Evolutionary conservation across 768 basidiomycete species (phyloP).

Genomic region (Rhodocollybia butyracea): DNA sequence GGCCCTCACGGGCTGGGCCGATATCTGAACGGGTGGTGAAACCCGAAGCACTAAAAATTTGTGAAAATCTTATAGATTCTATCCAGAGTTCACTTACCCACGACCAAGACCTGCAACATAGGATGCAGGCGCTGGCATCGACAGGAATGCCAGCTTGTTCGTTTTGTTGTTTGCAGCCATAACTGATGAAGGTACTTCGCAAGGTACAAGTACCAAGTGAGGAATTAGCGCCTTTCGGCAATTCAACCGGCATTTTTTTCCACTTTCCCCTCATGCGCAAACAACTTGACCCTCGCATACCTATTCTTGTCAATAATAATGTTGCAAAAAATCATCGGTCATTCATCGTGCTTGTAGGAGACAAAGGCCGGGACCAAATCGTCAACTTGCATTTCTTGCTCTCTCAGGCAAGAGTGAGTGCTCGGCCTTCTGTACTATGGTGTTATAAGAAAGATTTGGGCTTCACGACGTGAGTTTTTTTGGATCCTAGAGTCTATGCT

Average conservation of each 20-base stretch:
- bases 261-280: constrained; percentile 69
- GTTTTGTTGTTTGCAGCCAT: constrained; percentile 47
- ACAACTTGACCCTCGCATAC: constrained; percentile 90
- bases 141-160: constrained; percentile 84
- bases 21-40: constrained; percentile 99
- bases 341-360: constrained; percentile 95
- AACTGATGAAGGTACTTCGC: constrained; percentile 31
- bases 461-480: constrained; percentile 78
- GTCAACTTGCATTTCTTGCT: constrained; percentile 96
- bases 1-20: constrained; percentile 94
- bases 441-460: constrained; percentile 99
- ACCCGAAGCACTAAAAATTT: constrained; percentile 73
- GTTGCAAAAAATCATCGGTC: constrained; percentile 91
- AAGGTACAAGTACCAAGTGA: no score
- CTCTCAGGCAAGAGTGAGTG: constrained; percentile 86
- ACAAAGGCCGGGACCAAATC: constrained; percentile 91
- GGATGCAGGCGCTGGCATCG: constrained; percentile 92
- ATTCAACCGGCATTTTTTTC: not conserved
- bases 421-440: constrained; percentile 92
- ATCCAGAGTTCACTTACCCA: constrained; percentile 52
- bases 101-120: constrained; percentile 99
- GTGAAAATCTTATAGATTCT: not conserved
- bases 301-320: constrained; percentile 88
- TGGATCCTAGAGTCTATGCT: constrained; percentile 2
- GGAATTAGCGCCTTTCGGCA: no score